Base-by-base conservation (phyloP, 129 eudicot species). In the Chrysanthemum makinoi region DNA sequence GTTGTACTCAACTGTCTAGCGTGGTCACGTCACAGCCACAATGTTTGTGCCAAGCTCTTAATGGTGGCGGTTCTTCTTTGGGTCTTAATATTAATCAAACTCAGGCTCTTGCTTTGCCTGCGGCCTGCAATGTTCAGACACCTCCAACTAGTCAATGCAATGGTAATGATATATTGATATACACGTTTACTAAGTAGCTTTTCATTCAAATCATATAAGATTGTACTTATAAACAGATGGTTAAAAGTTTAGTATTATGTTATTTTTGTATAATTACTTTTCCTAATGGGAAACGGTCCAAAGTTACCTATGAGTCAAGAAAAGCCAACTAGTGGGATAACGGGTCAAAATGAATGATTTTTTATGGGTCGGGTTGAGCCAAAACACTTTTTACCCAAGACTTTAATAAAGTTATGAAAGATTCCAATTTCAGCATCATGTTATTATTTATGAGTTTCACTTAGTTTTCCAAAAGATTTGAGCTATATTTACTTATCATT, bases 71-170 rank as follows among this genome's bases (percentile, higher is more conserved):
- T 39, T 49, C 89, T 10, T 61, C 78, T 15, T 72, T 79, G 10
- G 91, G 91, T 3, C 51, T 83, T 47, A 75, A 51, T 61, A 75
- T 86, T 0, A 89, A 89, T 72, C 86, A 82, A 65, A 86, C 96
- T 39, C 80, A 62, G 24, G 91, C 96, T 35, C 60, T 89, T 30
- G 71, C 75, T 11, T 77, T 89, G 48, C 96, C 96, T 33, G 44
- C 52, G 51, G 85, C 80, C 22, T 89, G 96, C 74, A 83, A 86
- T 11, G 84, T 89, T n/a, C 81, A 86, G 53, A 89, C 91, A 44
- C 91, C 96, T 6, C 82, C 85, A 24, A 70, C 75, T 33, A 83
- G 91, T 67, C 83, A 17, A 61, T 89, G 96, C 69, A 81, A 83
- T 48, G 77, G 91, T 89, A 86, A 68, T 18, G 35, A 49, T 61